Base-by-base conservation (phyloP, 371 early-diverging fungal genomes). In the Massospora cicadina region DNA sequence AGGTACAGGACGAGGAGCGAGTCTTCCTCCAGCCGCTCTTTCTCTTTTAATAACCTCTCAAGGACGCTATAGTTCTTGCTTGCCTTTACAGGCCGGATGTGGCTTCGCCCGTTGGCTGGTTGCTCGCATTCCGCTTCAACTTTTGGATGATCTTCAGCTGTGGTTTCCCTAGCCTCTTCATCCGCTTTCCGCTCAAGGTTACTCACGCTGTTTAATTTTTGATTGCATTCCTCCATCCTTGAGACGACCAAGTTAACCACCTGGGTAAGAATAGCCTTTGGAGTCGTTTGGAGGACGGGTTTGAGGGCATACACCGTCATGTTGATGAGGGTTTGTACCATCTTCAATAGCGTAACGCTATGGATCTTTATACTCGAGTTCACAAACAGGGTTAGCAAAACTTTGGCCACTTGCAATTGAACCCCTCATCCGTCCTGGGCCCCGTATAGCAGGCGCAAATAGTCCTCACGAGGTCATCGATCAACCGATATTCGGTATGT, bases 221-320 rank as follows among this genome's bases (percentile, higher is more conserved):
- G 65, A 56, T 58, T 32, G 30, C 59, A 59, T 33, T 65, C 59
- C 31, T 64, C 33, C 62, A 63, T 73, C 43, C 68, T 76, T 67
- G 58, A 83, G 76, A 58, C 86, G 71, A 60, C 80, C 70, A 67
- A 91, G 85, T 28, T 82, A 2, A 93, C 86, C 86, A 93, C 93
- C 71, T 95, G 94, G 0, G 85, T 85, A 61, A 95, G 71, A 0
- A 91, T 85, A 1, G 86, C 87, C 69, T 93, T 90, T 0, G 93
- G 89, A 24, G 91, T 78, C 55, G 83, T 87, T 74, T 92, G 91
- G 53, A 85, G 88, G 32, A 79, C 80, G 21, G 82, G 80, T 54
- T 82, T 83, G 54, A 82, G 79, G 2, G 90, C 83, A 60, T 80
- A 68, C 62, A 86, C 73, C 67, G 81, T 85, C 28, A 87, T 83